Evolutionary conservation across 352 stramenopile genomes (phyloP).

Genomic region (Globisporangium paroecandrum): DNA sequence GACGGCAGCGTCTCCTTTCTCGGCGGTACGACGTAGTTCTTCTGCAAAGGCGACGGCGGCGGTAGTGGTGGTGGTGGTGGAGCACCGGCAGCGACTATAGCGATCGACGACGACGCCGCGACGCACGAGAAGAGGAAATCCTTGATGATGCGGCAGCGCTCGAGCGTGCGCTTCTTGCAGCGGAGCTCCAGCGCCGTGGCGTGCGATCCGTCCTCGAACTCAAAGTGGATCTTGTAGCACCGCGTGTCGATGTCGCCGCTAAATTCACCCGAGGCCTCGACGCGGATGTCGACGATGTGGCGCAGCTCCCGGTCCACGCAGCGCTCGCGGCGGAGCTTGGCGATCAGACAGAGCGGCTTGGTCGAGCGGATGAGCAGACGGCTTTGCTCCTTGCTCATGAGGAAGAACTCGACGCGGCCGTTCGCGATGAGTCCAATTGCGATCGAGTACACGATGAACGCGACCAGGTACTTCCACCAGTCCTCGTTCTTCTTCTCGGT

Average conservation of each 20-base stretch:
- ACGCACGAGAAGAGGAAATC: slow-evolving; percentile 35
- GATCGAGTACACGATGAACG: slow-evolving; percentile 43
- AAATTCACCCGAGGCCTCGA: slow-evolving; percentile 60
- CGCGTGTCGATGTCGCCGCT: slow-evolving; percentile 66
- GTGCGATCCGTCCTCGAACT: slow-evolving; percentile 61
- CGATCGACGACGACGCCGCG: not conserved
- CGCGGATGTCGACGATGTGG: slow-evolving; percentile 55
- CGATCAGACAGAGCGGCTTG: slow-evolving; percentile 46
- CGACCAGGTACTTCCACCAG: slow-evolving; percentile 76
- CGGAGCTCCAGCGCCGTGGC: slow-evolving; percentile 50
- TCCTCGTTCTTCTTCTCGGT: slow-evolving; percentile 16
- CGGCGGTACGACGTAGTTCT: not conserved
- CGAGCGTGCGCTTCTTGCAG: slow-evolving; percentile 55
- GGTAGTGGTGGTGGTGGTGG: not conserved
- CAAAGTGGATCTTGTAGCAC: slow-evolving; percentile 68
- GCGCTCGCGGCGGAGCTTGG: slow-evolving; percentile 31
- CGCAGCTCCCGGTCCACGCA: slow-evolving; percentile 50
- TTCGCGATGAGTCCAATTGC: slow-evolving; percentile 42
- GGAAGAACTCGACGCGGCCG: slow-evolving; percentile 57
- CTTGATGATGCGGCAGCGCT: slow-evolving; percentile 55
- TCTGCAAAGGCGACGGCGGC: slow-evolving; percentile 2
- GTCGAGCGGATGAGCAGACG: slow-evolving; percentile 39
- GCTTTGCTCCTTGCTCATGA: slow-evolving; percentile 46
- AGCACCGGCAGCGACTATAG: not conserved
- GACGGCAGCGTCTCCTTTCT: slow-evolving; percentile 17